Evolutionary conservation across 176 grass and related monocot genomes (phyloP).

Genomic region (Secale cereale): DNA sequence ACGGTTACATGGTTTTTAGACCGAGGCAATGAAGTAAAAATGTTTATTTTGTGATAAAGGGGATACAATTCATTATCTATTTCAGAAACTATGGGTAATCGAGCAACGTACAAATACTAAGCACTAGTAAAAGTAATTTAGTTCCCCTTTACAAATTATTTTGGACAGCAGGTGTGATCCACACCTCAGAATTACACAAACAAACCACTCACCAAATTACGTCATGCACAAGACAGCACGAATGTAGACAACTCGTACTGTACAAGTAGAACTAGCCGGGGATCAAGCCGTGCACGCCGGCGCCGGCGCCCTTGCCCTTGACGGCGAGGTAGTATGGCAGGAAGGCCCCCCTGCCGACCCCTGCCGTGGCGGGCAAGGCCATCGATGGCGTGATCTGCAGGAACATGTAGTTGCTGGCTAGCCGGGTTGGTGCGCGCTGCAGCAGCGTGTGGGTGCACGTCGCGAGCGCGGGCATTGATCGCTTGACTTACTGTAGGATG

Average conservation of each 20-base stretch:
- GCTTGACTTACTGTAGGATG: too few species aligned
- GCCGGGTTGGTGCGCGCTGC: too few species aligned
- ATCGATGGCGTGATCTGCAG: slow-evolving; percentile 74
- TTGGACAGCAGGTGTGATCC: background rate
- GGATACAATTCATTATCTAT: too few species aligned
- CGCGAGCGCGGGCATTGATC: too few species aligned
- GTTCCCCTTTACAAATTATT: background rate
- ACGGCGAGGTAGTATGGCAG: slow-evolving; percentile 22
- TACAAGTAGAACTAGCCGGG: background rate
- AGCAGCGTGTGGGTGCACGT: too few species aligned
- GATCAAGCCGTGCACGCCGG: slow-evolving; percentile 17
- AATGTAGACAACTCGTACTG: background rate
- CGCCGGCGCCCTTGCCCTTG: background rate
- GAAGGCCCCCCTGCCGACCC: slow-evolving; percentile 1
- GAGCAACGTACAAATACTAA: too few species aligned
- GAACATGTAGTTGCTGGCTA: slow-evolving; percentile 91
- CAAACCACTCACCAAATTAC: background rate
- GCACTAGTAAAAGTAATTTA: background rate
- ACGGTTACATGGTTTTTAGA: too few species aligned
- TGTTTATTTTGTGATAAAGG: too few species aligned
- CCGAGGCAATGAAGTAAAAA: too few species aligned
- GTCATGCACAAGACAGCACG: background rate
- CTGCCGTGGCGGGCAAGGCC: background rate
- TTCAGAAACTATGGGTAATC: too few species aligned
- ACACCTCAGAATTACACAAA: background rate